Base-by-base conservation (phyloP, 148 eudicot genomes). In the Cornus florida region DNA sequence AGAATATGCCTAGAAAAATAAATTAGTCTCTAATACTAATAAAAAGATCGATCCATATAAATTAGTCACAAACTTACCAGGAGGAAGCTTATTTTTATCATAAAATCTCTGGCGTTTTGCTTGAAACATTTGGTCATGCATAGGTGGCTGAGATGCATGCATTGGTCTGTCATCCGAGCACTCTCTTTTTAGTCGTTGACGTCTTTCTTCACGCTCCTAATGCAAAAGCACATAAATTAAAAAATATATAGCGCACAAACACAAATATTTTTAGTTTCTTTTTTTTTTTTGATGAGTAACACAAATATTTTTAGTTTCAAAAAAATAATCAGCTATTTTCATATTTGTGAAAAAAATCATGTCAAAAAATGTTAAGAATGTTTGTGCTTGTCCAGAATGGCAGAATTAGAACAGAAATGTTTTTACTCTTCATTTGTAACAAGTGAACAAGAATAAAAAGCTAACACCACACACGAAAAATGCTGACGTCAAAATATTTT, bases 201-300 rank as follows among this genome's bases (percentile, higher is more conserved):
- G 88, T 77, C 99, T 91, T 89, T 97, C 98, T 69, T 92, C 99
- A 78, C 99, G 99, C 82, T 97, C 99, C 99, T 97, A 80, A 86
- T 72, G 69, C 66, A 86, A 77, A 48, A 67, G 71, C 73, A 23
- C 19, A 82, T 31, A 72, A 33, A 74, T 48, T 48, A 46, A 81
- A 9, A 41, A 32, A 76, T 43, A 32, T 20, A 65, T 13, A 22
- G 11, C 53, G 6, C 39, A 16, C 24, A 38, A 43, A 71, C n/a
- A n/a, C n/a, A n/a, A n/a, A n/a, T n/a, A n/a, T n/a, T n/a, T n/a
- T n/a, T n/a, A n/a, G n/a, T n/a, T n/a, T n/a, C n/a, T n/a, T n/a
- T n/a, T n/a, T n/a, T n/a, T n/a, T n/a, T n/a, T n/a, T n/a, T n/a
- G n/a, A n/a, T n/a, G n/a, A n/a, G n/a, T n/a, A n/a, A n/a, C 9